Conservation (phyloP, 768 basidiomycete genomes). For the Tulasnella sp. region DNA sequence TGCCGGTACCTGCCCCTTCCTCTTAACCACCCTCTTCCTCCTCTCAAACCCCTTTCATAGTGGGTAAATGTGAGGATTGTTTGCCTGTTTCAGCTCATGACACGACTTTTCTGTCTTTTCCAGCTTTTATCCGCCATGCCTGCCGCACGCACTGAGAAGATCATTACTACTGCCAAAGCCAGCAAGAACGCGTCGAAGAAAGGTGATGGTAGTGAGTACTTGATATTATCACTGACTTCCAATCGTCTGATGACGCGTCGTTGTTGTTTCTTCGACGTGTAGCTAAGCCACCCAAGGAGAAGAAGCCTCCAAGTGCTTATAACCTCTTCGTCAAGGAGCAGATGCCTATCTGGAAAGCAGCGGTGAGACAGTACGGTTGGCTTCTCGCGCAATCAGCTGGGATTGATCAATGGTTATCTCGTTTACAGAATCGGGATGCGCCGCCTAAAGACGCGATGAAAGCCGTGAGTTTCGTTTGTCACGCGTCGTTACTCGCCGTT, state of each 20-base stretch:
- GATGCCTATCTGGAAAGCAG: constrained; percentile 4
- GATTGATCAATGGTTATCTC: neutral
- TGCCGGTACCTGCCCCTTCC: neutral
- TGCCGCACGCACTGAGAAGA: constrained; percentile 3
- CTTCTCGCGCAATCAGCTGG: neutral
- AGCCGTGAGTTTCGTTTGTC: neutral
- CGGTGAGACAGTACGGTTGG: neutral
- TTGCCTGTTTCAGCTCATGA: neutral
- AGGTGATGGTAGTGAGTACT: neutral
- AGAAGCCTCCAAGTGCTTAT: neutral
- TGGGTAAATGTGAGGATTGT: neutral
- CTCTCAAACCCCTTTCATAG: neutral
- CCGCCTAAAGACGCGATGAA: constrained; percentile 2
- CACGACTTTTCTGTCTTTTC: neutral
- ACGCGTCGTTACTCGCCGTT: neutral
- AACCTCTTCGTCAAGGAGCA: constrained; percentile 12
- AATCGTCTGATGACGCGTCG: neutral
- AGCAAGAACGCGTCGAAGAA: constrained; percentile 1
- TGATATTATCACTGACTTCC: neutral
- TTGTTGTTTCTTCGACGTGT: neutral
- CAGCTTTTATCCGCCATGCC: neutral
- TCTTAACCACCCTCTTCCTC: constrained; percentile 1
- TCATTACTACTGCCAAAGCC: neutral
- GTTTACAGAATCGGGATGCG: neutral
- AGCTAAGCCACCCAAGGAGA: neutral